A percentile compares a stretch with the other conserved stretches of the same genome.
phyloP scores from a whole-genome alignment of 177 flowering plant genomes.

The Vitis hybrid region DNA sequence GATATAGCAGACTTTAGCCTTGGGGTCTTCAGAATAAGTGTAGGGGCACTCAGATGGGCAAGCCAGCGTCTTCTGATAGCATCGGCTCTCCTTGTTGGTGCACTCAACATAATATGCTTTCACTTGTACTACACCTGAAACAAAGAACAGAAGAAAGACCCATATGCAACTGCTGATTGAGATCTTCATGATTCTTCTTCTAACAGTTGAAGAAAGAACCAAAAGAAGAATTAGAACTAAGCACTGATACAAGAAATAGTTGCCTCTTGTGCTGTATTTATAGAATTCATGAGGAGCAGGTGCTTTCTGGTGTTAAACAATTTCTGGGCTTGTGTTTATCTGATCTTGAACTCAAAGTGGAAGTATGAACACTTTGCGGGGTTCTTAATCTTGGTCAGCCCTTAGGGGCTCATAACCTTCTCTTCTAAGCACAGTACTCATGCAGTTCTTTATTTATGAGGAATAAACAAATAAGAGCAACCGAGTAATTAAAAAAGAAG shows the following conservation, averaged over 20 bases:
- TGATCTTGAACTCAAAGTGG: not conserved
- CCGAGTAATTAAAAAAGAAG: too few species aligned
- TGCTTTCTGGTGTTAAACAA: too few species aligned
- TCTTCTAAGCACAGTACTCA: too few species aligned
- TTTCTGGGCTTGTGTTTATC: not conserved
- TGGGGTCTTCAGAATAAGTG: constrained; percentile 11
- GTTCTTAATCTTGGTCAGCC: too few species aligned
- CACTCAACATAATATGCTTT: constrained; percentile 1
- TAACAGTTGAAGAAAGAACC: too few species aligned
- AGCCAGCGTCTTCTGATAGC: not conserved
- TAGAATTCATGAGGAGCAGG: too few species aligned
- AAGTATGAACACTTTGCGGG: constrained; percentile 3
- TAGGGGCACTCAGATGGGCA: constrained; percentile 48
- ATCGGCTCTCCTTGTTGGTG: not conserved
- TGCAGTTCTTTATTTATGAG: too few species aligned
- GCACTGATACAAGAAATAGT: too few species aligned
- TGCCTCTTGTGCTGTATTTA: too few species aligned
- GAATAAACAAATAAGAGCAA: too few species aligned
- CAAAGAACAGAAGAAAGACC: constrained; percentile 1
- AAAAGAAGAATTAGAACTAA: not conserved
- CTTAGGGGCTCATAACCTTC: too few species aligned
- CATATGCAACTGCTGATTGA: not conserved
- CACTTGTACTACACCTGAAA: constrained; percentile 1
- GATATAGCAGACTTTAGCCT: constrained; percentile 40
- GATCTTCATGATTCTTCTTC: not conserved